Evolutionary conservation across 805 yeast species (phyloP), one percentile per base, ranked within the genome.

Genomic region (Kuraishia floccosa): DNA sequence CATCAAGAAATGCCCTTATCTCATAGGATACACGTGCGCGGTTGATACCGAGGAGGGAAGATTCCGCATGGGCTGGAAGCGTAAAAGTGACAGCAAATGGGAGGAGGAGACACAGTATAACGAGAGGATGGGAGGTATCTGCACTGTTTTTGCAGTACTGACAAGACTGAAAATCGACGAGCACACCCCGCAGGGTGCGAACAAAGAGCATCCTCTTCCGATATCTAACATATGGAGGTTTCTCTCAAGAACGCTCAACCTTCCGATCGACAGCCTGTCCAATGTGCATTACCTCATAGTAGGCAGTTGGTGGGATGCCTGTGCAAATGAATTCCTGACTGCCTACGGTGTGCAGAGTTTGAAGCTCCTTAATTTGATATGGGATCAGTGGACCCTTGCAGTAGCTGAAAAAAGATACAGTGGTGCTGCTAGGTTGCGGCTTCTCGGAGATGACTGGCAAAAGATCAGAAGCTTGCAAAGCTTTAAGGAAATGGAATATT

Each of bases 301-400:
- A 4, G 77, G 84, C 2, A 71, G 80, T 21, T 87, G 96, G 96
- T 85, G 96, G 94, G 97, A 91, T 40, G 73, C 86, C 4, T 64
- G 79, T 30, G 87, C 82, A 0, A 38, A 42, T 6, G 62, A 72
- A 25, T 70, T 89, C 34, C 32, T 64, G 6, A 45, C 47, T 7
- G 65, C 63, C 1, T 89, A 75, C 50, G 86, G 87, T 0, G 52
- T 39, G 4, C 97, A 89, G 56, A 91, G 72, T 3, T 33, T 27
- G 4, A 91, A 91, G 49, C 33, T 85, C 18, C 42, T 86, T 35
- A 41, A 39, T 6, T 39, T 68, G 8, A 47, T 72, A 5, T 63
- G 68, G 35, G 48, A 46, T 3, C 60, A 52, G 1, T 76, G 86
- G 76, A 66, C 84, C 0, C 35, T 47, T n/a, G 40, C 57, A 2